These are phyloP conservation scores for Paecilomyces niveus DNA, from an alignment of 2,329 filamentous ascomycete species.

Conservation along the genomic window DNA sequence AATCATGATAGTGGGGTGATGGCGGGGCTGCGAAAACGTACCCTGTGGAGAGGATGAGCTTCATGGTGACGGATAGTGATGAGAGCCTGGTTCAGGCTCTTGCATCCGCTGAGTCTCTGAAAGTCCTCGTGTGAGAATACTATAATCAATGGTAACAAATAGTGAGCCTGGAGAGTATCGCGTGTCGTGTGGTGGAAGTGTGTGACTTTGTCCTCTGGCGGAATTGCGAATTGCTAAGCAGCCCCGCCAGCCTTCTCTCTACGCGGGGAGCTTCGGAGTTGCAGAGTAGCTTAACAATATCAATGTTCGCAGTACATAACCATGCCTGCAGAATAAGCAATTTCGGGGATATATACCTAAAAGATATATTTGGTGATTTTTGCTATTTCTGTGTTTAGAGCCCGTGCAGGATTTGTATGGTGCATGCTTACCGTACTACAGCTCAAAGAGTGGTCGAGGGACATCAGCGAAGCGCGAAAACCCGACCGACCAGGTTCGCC, in stretches of 20 bases:
- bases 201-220: background rate
- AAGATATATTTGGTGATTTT: too few species aligned
- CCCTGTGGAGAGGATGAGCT: conserved; percentile 80
- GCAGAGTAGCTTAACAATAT: background rate
- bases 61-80: conserved; percentile 49
- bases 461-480: too few species aligned
- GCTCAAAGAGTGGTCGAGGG: too few species aligned
- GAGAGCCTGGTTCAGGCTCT: conserved; percentile 9
- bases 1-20: background rate
- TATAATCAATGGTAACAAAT: background rate
- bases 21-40: conserved; percentile 40
- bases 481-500: too few species aligned
- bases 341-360: too few species aligned
- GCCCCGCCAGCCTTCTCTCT: conserved; percentile 12
- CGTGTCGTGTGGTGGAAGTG: background rate
- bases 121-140: background rate
- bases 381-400: too few species aligned
- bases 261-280: background rate
- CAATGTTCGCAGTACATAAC: background rate
- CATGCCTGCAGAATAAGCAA: background rate
- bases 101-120: background rate
- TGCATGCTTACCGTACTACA: too few species aligned
- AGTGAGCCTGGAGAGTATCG: background rate
- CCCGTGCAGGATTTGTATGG: too few species aligned
- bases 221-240: conserved; percentile 17